Base-by-base conservation (phyloP, 345 rosid species). In the Adansonia digitata region DNA sequence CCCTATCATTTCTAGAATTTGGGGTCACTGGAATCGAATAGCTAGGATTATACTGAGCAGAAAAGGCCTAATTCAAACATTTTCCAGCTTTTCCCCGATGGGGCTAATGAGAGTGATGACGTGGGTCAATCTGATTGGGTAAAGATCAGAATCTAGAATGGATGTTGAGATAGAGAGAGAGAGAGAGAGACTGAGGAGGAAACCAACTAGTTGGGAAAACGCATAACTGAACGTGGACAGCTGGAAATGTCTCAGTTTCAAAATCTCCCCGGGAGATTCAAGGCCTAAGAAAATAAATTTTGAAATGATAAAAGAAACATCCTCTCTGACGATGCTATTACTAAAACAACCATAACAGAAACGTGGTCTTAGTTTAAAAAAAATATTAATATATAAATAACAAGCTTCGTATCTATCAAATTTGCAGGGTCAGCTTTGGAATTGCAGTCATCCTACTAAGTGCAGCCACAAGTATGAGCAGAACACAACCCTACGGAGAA, bases 391-490 rank as follows among this genome's bases (percentile, higher is more conserved):
- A n/a, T n/a, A n/a, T n/a, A n/a, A 31, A 31, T 64, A 5, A 22
- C 20, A 39, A n/a, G 40, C 20, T 40, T 22, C 18, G 8, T 39
- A 8, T 69, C 17, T 37, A 40, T 15, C 24, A 34, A 26, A 14
- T 9, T 62, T 27, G 81, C 85, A 91, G 98, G 98, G 73, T 80
- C 12, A 82, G 82, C 82, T 92, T 84, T 69, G 94, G 87, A 56
- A 39, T 82, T 17, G 92, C 82, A 5, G 83, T 78, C 3, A 73
- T 82, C 20, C 48, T 94, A 26, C 22, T 94, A 43, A 72, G 92
- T n/a, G 80, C 81, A 11, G 89, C 92, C 63, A 85, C 86, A 17
- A 94, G 91, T 71, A 90, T 94, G 91, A 90, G 88, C 86, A 79
- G 77, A 68, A 71, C 20, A 71, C 98, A 94, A 51, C 27, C 69